Base-by-base conservation (phyloP, 2,329 filamentous ascomycete genomes). In the Didymella glomerata region DNA sequence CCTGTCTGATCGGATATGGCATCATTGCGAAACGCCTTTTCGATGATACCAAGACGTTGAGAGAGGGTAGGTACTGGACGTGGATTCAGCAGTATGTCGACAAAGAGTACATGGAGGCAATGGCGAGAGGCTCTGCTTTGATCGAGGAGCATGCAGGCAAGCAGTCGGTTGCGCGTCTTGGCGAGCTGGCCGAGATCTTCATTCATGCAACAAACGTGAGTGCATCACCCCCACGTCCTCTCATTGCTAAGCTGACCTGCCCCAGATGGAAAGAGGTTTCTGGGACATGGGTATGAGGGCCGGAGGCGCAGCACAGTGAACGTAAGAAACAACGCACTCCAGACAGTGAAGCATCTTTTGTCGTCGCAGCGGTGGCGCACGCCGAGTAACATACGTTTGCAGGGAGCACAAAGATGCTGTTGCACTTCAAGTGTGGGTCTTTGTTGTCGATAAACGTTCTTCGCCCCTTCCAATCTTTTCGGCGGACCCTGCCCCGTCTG, bases 71-170 rank as follows among this genome's bases (percentile, higher is more conserved):
- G 18, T 98, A 96, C 79, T 95, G 90, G 89, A 85, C 88, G 45
- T 98, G 94, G 94, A 92, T 98, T 65, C 83, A 93, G 73, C 96
- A 92, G 71, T 98, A 97, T 72, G 86, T 90, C 16, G 90, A 88
- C 2, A 88, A 91, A 0, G 91, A 95, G 73, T 97, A 96, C 66
- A 79, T 82, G 0, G 82, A 88, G 62, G 91, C 91, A 6, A 90
- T 96, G 53, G 82, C 81, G 63, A 82, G 86, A 3, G 92, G 91
- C 22, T 67, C 62, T 90, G 90, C 86, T 61, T 78, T 96, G 28
- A 82, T 97, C 9, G 94, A 97, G 76, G 85, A 86, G 66, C 84
- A 93, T 70, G 88, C 90, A 16, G 79, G 84, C n/a, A 79, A 87
- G 48, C 90, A 94, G 66, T 93, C 91, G 2, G 87, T 90, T 0